Conservation (phyloP, 495 filamentous ascomycete genomes). For the Penicillium chermesinum region DNA sequence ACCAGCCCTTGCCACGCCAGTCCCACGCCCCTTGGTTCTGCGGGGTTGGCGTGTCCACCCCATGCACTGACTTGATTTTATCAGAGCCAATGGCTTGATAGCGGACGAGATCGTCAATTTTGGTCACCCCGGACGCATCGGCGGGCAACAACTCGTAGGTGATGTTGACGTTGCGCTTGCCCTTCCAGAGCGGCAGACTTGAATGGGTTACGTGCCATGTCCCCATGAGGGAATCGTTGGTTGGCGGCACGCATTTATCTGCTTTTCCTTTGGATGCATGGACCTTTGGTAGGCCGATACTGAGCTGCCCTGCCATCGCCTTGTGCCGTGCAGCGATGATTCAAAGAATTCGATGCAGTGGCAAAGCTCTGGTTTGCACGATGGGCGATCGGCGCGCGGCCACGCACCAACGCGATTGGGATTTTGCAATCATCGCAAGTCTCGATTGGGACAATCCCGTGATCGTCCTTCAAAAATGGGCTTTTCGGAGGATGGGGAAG, state of each 20-base stretch:
- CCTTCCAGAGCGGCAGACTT: slow-evolving; percentile 68
- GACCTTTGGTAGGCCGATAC: slow-evolving; percentile 13
- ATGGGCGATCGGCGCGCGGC: background rate
- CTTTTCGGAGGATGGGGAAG: too few species aligned
- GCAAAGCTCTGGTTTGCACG: background rate
- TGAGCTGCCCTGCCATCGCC: slow-evolving; percentile 11
- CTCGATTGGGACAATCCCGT: background rate
- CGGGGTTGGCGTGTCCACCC: slow-evolving; percentile 53
- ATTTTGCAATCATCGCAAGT: background rate
- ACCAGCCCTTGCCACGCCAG: slow-evolving; percentile 66
- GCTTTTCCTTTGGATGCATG: slow-evolving; percentile 8
- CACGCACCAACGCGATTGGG: too few species aligned
- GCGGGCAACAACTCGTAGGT: slow-evolving; percentile 54
- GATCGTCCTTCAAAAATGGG: background rate
- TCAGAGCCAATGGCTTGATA: slow-evolving; percentile 51
- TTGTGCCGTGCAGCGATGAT: too few species aligned
- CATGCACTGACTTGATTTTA: slow-evolving; percentile 54
- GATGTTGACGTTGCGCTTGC: slow-evolving; percentile 65
- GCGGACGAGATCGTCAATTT: slow-evolving; percentile 62
- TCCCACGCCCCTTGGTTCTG: slow-evolving; percentile 49
- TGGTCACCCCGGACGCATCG: slow-evolving; percentile 14
- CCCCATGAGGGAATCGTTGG: slow-evolving; percentile 54
- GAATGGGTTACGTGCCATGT: slow-evolving; percentile 68
- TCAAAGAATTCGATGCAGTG: background rate
- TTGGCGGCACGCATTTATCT: slow-evolving; percentile 42